Base-by-base conservation (phyloP, 805 yeast genomes). In the Teunomyces kruisii region DNA sequence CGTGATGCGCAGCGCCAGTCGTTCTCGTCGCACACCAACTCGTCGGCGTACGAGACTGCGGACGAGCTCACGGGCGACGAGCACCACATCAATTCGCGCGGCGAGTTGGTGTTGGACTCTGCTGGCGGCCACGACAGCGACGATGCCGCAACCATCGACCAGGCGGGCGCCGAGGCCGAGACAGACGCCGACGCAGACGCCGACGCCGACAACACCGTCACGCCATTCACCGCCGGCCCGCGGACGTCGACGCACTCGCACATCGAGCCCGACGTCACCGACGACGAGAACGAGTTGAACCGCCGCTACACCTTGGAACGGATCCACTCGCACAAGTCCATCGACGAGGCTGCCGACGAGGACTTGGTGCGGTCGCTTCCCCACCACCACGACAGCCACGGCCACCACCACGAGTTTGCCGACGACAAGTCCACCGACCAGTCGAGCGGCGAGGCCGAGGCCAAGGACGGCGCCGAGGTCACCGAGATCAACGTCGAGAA, bases 21-120 rank as follows among this genome's bases (percentile, higher is more conserved):
- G 12, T 46, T 28, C 42, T 48, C 46, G 22, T 56, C 70, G 2
- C 40, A 48, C 36, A 59, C 67, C 6, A 58, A 56, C 1, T 49
- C 62, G 12, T 61, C 69, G 1, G 68, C 65, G 2, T 68, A 66
- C 53, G 65, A 62, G 26, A 67, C 73, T 4, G 73, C 72, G 5
- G 62, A 62, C 15, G 67, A 62, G 27, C 46, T 28, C 30, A 19
- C 42, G 5, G 39, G 24, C 14, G 37, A 12, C n/a, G 42, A 29
- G 10, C 42, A 26, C 28, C 28, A 14, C 39, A 17, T 24, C 39
- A 36, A 22, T 17, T 19, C 39, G 30, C 13, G 29, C 9, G 29
- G 33, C 33, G 15, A 13, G 15, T 13, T 15, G 33, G 33, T 31
- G 31, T 3, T 14, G 10, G 26, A 33, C 39, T 17, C 39, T 14